Evolutionary conservation across 2,329 filamentous ascomycete genomes (phyloP).

Genomic region (Penicillium sp.): DNA sequence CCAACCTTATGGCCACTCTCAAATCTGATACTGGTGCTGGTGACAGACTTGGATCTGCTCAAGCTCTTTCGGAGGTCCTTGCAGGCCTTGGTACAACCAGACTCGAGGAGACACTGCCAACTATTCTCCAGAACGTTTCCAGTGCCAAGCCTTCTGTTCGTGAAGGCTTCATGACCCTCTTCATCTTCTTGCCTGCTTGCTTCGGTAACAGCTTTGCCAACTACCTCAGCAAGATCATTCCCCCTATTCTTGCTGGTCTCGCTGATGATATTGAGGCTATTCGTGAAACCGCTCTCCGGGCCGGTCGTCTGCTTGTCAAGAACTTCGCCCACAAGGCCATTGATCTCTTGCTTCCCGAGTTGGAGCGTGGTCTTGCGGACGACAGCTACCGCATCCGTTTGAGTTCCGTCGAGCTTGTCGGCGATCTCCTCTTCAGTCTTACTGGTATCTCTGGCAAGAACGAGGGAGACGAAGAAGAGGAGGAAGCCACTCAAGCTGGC

Average conservation of each 20-base stretch:
- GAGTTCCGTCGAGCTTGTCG: conserved; percentile 95
- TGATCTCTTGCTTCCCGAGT: conserved; percentile 86
- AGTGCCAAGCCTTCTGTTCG: conserved; percentile 87
- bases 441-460: conserved; percentile 84
- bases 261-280: conserved; percentile 97
- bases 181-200: conserved; percentile 98
- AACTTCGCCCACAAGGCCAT: conserved; percentile 96
- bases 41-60: conserved; percentile 91
- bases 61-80: conserved; percentile 93
- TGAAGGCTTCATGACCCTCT: conserved; percentile 98
- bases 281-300: conserved; percentile 90
- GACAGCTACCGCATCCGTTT: conserved; percentile 97
- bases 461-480: conserved; percentile 76
- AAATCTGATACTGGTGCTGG: conserved; percentile 96
- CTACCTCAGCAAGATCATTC: conserved; percentile 93
- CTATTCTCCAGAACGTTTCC: conserved; percentile 92
- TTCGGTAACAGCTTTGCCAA: conserved; percentile 98
- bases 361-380: conserved; percentile 94
- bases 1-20: conserved; percentile 94
- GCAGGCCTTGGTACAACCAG: conserved; percentile 89
- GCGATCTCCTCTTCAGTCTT: conserved; percentile 95
- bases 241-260: conserved; percentile 87
- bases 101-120: conserved; percentile 92
- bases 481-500: conserved; percentile 77
- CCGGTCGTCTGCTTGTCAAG: conserved; percentile 92